phyloP scores from a whole-genome alignment of 148 eudicot genomes.

The Chenopodium quinoa region DNA sequence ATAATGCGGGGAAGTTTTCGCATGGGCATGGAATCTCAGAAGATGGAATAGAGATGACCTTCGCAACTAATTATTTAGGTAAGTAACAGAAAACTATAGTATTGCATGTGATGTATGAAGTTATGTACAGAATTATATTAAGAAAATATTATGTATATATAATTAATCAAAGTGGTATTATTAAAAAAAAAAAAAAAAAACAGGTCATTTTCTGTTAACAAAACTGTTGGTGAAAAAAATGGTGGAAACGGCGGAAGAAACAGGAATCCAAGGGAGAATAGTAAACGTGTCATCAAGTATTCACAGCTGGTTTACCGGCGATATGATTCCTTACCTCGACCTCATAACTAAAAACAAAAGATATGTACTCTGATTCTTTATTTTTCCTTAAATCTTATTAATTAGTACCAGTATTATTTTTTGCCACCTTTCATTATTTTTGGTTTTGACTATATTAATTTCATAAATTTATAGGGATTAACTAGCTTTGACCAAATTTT shows the following conservation, averaged over 20 bases:
- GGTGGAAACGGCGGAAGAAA: conserved; percentile 59
- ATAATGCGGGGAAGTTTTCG: conserved; percentile 91
- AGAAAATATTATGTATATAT: no score
- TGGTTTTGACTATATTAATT: no score
- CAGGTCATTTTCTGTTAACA: conserved; percentile 79
- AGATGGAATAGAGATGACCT: conserved; percentile 89
- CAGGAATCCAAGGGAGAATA: conserved; percentile 75
- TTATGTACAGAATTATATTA: neutral
- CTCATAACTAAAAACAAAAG: conserved; percentile 55
- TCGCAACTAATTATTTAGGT: conserved; percentile 95
- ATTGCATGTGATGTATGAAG: conserved; percentile 9
- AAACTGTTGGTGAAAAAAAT: conserved; percentile 64
- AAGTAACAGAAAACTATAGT: conserved; percentile 27
- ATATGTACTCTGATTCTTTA: conserved; percentile 21
- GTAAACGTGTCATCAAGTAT: conserved; percentile 78
- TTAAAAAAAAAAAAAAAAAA: neutral
- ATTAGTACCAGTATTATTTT: no score
- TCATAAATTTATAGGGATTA: no score
- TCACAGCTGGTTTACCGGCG: conserved; percentile 80
- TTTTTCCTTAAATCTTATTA: neutral
- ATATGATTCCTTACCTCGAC: conserved; percentile 47
- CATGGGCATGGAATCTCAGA: conserved; percentile 67
- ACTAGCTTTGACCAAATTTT: conserved; percentile 7
- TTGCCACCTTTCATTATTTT: no score
- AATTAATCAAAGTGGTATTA: neutral